These are phyloP conservation scores for Volvox africanus DNA, from an alignment of 139 green algal genomes.

Conservation along the genomic window DNA sequence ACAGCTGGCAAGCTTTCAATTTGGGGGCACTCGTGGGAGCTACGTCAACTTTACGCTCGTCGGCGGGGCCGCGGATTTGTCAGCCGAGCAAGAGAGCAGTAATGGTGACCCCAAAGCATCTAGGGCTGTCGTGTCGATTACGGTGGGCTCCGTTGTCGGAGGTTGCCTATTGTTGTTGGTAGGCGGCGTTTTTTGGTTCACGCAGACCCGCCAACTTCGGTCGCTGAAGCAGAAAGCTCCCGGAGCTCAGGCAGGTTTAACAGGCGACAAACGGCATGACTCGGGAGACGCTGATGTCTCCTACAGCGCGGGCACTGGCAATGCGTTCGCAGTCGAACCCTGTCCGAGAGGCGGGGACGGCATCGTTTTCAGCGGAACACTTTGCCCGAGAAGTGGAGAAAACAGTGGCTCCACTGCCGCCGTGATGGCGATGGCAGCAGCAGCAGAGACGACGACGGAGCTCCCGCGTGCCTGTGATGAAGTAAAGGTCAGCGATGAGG, in stretches of 20 bases:
- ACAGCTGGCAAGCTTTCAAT: constrained; percentile 7
- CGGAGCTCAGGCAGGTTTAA: too few relatives aligned
- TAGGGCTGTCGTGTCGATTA: neutral
- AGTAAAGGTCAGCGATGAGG: neutral
- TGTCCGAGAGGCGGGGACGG: too few relatives aligned
- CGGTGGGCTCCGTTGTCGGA: neutral
- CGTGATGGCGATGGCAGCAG: neutral
- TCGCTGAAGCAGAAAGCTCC: too few relatives aligned
- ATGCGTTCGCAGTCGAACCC: neutral
- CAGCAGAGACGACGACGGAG: neutral
- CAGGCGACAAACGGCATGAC: too few relatives aligned
- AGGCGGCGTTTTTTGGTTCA: neutral
- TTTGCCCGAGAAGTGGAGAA: neutral
- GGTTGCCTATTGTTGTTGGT: neutral
- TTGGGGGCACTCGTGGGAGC: neutral
- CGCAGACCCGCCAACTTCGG: too few relatives aligned
- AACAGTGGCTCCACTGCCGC: neutral
- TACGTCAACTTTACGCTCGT: constrained; percentile 37
- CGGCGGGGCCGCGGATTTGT: neutral
- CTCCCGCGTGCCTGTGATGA: neutral
- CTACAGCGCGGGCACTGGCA: too few relatives aligned
- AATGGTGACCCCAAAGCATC: neutral
- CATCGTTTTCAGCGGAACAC: neutral
- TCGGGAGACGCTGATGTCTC: neutral
- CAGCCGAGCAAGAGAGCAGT: neutral